Percentiles rank a stretch among this genome's conserved stretches.
Conservation (phyloP, 2,329 filamentous ascomycete genomes). For the Amesomyces nigricolor region DNA sequence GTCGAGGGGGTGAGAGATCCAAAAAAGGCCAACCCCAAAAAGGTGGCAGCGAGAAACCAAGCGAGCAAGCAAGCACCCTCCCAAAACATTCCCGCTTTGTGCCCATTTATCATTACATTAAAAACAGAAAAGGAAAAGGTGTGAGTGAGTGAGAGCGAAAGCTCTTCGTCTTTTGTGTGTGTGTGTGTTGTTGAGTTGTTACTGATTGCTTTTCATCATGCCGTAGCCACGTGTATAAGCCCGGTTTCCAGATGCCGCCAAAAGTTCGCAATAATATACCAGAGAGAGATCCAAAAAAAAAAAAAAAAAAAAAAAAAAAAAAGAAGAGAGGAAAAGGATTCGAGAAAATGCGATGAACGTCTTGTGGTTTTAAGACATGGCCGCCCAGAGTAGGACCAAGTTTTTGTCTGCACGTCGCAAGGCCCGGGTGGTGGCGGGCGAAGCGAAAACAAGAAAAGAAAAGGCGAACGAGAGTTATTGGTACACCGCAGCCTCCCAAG, state of each 20-base stretch:
- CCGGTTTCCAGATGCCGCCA: neutral
- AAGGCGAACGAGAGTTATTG: neutral
- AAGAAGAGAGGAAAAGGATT: no score
- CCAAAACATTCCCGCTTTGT: neutral
- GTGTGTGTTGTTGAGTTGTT: neutral
- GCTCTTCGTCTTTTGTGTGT: conserved; percentile 3
- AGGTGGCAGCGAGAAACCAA: neutral
- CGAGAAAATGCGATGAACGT: neutral
- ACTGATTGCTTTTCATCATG: conserved; percentile 5
- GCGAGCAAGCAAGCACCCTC: conserved; percentile 1
- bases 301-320: neutral
- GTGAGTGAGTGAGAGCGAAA: neutral
- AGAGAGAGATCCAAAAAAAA: neutral
- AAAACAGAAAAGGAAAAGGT: neutral
- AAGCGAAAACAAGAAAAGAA: neutral
- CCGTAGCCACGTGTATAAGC: conserved; percentile 13
- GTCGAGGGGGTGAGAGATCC: neutral
- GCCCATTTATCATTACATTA: conserved; percentile 22
- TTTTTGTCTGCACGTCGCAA: neutral
- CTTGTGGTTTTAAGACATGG: neutral
- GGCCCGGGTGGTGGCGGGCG: neutral
- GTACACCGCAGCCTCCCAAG: conserved; percentile 11
- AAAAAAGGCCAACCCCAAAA: neutral
- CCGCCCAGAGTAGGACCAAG: neutral
- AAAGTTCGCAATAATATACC: neutral